Conservation (phyloP, 768 basidiomycete species). For the Tricholoma saponaceum region DNA sequence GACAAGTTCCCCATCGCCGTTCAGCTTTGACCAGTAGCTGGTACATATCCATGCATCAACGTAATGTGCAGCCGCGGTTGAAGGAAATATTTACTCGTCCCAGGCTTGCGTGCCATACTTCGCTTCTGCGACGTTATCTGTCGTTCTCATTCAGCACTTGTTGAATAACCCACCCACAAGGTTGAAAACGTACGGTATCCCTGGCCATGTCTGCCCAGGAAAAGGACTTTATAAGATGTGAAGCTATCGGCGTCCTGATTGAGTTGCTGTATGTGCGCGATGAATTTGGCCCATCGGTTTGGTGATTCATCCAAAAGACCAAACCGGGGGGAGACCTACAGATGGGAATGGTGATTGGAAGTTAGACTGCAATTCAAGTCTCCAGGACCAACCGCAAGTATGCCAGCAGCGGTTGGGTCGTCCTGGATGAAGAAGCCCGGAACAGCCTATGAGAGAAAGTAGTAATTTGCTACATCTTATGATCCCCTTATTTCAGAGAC, state of each 20-base stretch:
- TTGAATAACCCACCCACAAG: not conserved
- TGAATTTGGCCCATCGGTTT: constrained; percentile 48
- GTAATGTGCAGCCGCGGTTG: not conserved
- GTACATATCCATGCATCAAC: not conserved
- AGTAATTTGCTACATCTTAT: not conserved
- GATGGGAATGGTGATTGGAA: not conserved
- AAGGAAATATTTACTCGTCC: constrained; percentile 45
- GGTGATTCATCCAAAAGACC: constrained; percentile 50
- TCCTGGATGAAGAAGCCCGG: constrained; percentile 44
- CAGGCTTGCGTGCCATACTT: constrained; percentile 59
- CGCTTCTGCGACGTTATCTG: constrained; percentile 64
- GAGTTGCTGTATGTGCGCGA: constrained; percentile 36
- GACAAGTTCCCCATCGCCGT: constrained; percentile 59
- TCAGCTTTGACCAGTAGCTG: constrained; percentile 60
- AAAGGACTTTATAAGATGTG: constrained; percentile 57
- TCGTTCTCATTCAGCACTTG: not conserved
- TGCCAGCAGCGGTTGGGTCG: constrained; percentile 20
- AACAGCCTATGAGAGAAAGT: constrained; percentile 20
- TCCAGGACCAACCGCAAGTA: constrained; percentile 25
- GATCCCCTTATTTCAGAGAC: not conserved
- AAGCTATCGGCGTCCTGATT: constrained; percentile 35
- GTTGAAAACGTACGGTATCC: constrained; percentile 56
- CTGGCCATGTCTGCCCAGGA: constrained; percentile 68
- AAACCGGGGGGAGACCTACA: constrained; percentile 52
- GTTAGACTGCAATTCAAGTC: not conserved